Evolutionary conservation across 1,139 yeast species (phyloP).

Genomic region (Geotrichum candidum): DNA sequence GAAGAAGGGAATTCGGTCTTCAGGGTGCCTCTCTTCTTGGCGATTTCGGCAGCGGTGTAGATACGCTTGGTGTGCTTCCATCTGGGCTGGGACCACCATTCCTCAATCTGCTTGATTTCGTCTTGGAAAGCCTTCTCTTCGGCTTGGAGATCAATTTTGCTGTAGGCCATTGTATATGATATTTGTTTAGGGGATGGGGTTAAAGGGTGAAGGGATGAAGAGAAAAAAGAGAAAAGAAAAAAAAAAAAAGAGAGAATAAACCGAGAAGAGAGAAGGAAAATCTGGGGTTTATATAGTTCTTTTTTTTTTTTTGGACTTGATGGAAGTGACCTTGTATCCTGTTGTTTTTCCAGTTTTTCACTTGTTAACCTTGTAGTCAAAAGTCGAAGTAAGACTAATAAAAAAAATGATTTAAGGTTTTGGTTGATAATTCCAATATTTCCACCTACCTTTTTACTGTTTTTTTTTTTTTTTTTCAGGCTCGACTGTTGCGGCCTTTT

Average conservation of each 20-base stretch:
- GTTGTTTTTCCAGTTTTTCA: not conserved
- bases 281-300: constrained; percentile 16
- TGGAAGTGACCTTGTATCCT: not conserved
- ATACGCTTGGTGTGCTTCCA: constrained; percentile 86
- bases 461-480: not conserved
- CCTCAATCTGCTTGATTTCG: constrained; percentile 65
- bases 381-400: not conserved
- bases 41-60: constrained; percentile 85
- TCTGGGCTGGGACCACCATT: constrained; percentile 93
- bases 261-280: not conserved
- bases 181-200: not conserved
- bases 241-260: not conserved
- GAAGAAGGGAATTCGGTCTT: constrained; percentile 69
- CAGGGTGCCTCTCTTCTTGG: constrained; percentile 77
- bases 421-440: constrained; percentile 1
- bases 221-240: not conserved
- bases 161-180: constrained; percentile 14
- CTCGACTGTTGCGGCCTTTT: constrained; percentile 7
- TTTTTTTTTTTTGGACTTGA: not conserved
- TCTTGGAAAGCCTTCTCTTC: constrained; percentile 62
- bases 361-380: not conserved
- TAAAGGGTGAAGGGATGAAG: not conserved
- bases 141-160: constrained; percentile 31
- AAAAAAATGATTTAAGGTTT: not conserved
- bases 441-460: not conserved